phyloP scores from a whole-genome alignment of 257 asterid genomes.

The Ballota nigra region DNA sequence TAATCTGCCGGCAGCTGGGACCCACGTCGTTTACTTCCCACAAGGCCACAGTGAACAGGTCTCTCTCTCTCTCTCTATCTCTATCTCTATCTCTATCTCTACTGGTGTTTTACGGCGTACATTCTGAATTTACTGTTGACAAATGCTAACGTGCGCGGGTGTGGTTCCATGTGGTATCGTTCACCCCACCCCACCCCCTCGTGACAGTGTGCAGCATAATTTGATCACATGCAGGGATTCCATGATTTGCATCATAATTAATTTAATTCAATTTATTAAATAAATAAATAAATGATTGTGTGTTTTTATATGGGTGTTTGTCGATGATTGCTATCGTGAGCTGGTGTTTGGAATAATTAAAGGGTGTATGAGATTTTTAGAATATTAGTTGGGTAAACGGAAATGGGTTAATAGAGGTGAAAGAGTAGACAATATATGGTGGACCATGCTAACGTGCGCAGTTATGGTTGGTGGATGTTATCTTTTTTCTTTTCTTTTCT shows the following conservation, averaged over 20 bases:
- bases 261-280: not conserved
- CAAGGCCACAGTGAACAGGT: constrained; percentile 98
- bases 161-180: constrained; percentile 27
- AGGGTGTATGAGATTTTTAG: constrained; percentile 17
- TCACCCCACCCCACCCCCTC: constrained; percentile 11
- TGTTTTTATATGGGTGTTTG: constrained; percentile 1
- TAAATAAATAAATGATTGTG: not conserved
- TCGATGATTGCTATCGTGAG: constrained; percentile 37
- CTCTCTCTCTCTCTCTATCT: not conserved
- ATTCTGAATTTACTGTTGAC: not conserved
- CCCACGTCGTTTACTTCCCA: constrained; percentile 93
- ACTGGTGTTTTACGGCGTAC: not conserved
- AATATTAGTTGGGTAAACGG: not conserved
- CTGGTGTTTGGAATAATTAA: constrained; percentile 36
- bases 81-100: not conserved
- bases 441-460: constrained; percentile 42
- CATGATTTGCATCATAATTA: constrained; percentile 22
- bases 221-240: constrained; percentile 44
- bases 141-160: constrained; percentile 48
- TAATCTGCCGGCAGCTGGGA: constrained; percentile 89
- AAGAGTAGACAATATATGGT: constrained; percentile 12
- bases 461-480: constrained; percentile 25
- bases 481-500: not conserved
- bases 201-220: constrained; percentile 22
- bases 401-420: not conserved